A percentile compares a stretch with the other conserved stretches of the same genome.
These are phyloP conservation scores for Plantago lanceolata DNA, from an alignment of 305 asterid species.

Conservation along the genomic window DNA sequence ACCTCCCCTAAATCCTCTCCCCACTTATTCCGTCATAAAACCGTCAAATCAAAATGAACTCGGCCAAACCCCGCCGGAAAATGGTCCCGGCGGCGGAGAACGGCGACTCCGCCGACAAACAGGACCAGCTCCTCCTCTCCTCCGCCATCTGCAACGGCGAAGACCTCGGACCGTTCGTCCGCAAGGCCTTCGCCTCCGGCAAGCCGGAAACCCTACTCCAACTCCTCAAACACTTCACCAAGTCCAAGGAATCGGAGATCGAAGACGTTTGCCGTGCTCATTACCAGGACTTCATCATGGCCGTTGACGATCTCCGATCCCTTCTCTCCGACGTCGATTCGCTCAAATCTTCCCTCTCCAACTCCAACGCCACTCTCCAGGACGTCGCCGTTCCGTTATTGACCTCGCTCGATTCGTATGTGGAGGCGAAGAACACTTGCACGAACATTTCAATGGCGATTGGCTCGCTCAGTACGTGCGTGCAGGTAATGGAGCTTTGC, in stretches of 20 bases:
- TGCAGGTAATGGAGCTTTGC: conserved; percentile 64
- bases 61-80: conserved; percentile 73
- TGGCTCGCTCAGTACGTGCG: conserved; percentile 57
- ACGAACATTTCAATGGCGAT: conserved; percentile 64
- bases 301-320: conserved; percentile 94
- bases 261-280: conserved; percentile 88
- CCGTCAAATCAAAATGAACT: conserved; percentile 34
- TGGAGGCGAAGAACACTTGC: conserved; percentile 64
- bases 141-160: conserved; percentile 93
- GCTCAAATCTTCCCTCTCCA: conserved; percentile 65
- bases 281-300: conserved; percentile 91
- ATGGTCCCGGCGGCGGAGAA: conserved; percentile 55
- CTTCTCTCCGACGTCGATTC: conserved; percentile 90
- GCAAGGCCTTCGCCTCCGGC: conserved; percentile 77
- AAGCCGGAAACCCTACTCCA: conserved; percentile 80
- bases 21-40: conserved; percentile 32
- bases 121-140: conserved; percentile 82
- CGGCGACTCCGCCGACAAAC: conserved; percentile 80
- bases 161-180: conserved; percentile 79
- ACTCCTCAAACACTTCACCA: conserved; percentile 71
- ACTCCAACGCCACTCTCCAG: conserved; percentile 68
- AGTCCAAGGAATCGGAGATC: conserved; percentile 88
- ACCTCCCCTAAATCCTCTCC: conserved; percentile 50
- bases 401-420: conserved; percentile 63
- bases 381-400: conserved; percentile 79